Evolutionary conservation across 805 yeast genomes (phyloP), one percentile per base, ranked within the genome.

Genomic region (Kazachstania kunashirensis): DNA sequence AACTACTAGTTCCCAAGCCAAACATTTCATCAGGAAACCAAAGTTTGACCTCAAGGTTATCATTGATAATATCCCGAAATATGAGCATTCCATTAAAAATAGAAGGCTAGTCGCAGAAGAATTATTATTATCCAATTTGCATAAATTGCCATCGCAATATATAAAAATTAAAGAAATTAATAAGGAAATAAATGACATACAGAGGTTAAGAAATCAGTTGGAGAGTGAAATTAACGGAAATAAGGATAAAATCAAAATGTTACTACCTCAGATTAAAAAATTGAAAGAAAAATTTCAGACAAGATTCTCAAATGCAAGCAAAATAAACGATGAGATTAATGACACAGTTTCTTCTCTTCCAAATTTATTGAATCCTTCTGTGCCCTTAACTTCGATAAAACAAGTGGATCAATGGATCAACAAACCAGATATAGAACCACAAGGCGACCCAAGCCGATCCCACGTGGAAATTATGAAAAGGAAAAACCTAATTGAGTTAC

Each of bases 381-480:
- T 75, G 7, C 62, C 63, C 0, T 60, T 62, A 1, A 43, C 52
- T 1, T 29, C 31, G 14, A 52, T 59, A 10, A 70, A 70, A 16
- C 62, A 67, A 17, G 49, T 78, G 1, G 69, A 74, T 5, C 63
- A 67, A 20, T 71, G 71, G 57, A 59, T 83, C 24, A 77, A 80
- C 46, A 21, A 34, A 29, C 42, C 40, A 10, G 32, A 37, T 4
- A 34, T 59, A 3, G 48, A 63, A 17, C 33, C 44, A 2, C 31
- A 36, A 1, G 24, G 29, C 16, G 19, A 29, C 25, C 14, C 25
- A 11, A 10, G n/a, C 11, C 48, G 54, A 13, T 84, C 80, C 50
- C 98, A 92, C 55, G 73, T 78, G 32, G 60, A 53, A 4, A 80
- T 92, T n/a, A 86, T 84, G 44, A 74, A 68, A 16, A 57, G 62